phyloP scores from a whole-genome alignment of 495 filamentous ascomycete genomes.

The Parathielavia appendiculata region DNA sequence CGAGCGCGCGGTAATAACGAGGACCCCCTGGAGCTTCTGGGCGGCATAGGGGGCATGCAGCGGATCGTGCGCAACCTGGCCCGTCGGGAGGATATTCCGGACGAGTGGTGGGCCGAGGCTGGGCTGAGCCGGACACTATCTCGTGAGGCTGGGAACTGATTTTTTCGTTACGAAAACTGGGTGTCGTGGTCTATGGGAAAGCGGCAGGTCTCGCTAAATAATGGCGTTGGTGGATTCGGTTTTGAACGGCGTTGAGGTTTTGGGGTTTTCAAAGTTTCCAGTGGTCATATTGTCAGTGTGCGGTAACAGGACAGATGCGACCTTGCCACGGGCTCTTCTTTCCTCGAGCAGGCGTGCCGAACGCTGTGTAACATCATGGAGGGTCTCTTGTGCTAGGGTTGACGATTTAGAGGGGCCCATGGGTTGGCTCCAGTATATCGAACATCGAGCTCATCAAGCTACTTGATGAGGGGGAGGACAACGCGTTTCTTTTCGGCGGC shows the following conservation, averaged over 20 bases:
- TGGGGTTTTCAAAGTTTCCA: background rate
- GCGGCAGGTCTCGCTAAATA: background rate
- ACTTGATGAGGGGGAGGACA: background rate
- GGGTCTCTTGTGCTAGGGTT: too few species aligned
- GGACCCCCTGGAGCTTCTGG: constrained; percentile 28
- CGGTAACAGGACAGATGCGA: background rate
- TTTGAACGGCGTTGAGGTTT: background rate
- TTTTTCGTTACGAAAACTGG: background rate
- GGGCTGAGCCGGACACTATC: constrained; percentile 58
- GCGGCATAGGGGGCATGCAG: constrained; percentile 60
- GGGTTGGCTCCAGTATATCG: background rate
- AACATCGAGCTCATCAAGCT: background rate
- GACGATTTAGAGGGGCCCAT: background rate
- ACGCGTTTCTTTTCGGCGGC: background rate
- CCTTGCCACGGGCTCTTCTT: background rate
- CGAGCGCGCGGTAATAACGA: constrained; percentile 24
- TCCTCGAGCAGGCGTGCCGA: background rate
- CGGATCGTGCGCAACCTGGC: constrained; percentile 61
- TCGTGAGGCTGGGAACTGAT: constrained; percentile 36
- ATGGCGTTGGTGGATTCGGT: background rate
- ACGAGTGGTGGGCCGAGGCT: constrained; percentile 71
- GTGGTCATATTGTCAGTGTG: background rate
- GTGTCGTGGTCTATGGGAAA: constrained; percentile 2
- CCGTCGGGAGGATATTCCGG: constrained; percentile 63
- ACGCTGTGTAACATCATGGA: too few species aligned